A percentile compares a stretch with the other conserved stretches of the same genome.
Conservation (phyloP, 352 stramenopile genomes). For the Discostella stelligera region DNA sequence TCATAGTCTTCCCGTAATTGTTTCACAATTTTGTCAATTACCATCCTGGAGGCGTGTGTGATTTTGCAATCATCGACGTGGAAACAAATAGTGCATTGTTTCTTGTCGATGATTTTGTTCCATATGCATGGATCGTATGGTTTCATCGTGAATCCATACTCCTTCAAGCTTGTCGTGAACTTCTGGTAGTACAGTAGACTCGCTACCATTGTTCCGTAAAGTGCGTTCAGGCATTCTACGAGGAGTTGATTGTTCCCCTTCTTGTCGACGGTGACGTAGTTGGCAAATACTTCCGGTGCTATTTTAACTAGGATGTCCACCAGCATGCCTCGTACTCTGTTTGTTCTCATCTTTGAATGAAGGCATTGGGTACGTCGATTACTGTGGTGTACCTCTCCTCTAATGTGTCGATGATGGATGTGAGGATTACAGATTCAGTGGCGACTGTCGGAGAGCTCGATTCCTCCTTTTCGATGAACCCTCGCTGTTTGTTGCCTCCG, state of each 20-base stretch:
- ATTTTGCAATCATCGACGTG: no score
- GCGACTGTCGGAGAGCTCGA: no score
- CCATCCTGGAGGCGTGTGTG: no score
- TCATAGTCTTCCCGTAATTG: no score
- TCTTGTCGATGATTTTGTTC: conserved; percentile 12
- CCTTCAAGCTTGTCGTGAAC: conserved; percentile 24
- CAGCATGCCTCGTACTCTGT: neutral
- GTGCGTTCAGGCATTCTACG: neutral
- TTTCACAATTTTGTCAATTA: no score
- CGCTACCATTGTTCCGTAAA: conserved; percentile 18
- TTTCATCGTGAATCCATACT: conserved; percentile 45
- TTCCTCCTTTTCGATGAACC: no score
- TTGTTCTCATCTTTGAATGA: conserved; percentile 21
- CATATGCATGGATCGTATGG: conserved; percentile 49
- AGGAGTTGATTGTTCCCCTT: conserved; percentile 12
- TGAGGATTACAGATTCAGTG: conserved; percentile 13
- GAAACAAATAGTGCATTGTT: no score
- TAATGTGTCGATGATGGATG: conserved; percentile 14
- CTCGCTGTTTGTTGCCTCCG: no score
- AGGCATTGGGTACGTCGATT: conserved; percentile 29
- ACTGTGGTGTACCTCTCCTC: conserved; percentile 12
- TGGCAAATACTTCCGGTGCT: conserved; percentile 19
- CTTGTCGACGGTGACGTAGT: conserved; percentile 14
- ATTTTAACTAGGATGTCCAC: conserved; percentile 9
- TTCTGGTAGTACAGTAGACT: conserved; percentile 38